phyloP scores from a whole-genome alignment of 75 land plant genomes.

The Ceratopteris richardii region DNA sequence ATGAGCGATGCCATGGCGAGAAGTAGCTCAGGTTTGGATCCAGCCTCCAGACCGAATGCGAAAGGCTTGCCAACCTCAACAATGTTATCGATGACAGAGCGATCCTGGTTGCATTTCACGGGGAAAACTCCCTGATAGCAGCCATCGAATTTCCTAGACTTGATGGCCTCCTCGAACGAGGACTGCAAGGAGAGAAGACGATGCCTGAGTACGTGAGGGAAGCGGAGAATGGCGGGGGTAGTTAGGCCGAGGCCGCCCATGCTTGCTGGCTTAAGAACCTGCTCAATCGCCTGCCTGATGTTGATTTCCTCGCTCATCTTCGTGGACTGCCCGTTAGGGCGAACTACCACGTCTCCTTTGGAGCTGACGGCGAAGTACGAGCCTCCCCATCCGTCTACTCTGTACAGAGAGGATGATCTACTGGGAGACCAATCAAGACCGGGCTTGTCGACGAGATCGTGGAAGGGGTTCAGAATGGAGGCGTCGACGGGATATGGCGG shows the following conservation, averaged over 20 bases:
- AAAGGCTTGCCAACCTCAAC: conserved; percentile 30
- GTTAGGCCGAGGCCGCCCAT: too few species aligned
- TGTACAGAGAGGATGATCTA: conserved; percentile 20
- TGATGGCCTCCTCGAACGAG: too few species aligned
- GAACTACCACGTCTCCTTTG: conserved; percentile 32
- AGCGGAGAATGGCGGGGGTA: too few species aligned
- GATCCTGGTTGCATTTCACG: conserved; percentile 38
- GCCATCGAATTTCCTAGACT: too few species aligned
- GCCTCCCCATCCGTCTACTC: conserved; percentile 28
- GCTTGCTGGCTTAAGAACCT: too few species aligned
- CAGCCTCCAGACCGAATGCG: conserved; percentile 38
- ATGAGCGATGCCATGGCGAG: conserved; percentile 36
- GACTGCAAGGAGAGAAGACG: too few species aligned
- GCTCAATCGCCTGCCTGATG: too few species aligned
- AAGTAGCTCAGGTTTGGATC: conserved; percentile 44
- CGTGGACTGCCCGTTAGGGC: conserved; percentile 24
- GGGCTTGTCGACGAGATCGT: too few species aligned
- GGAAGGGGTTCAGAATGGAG: too few species aligned
- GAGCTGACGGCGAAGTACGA: conserved; percentile 33
- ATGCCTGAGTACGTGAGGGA: too few species aligned
- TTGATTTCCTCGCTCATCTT: too few species aligned
- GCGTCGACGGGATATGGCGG: too few species aligned
- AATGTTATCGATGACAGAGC: conserved; percentile 27
- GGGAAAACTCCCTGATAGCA: conserved; percentile 53
- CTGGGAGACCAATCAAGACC: conserved; percentile 22